Conservation (phyloP, 441 rosid genomes). For the Corymbia calophylla region DNA sequence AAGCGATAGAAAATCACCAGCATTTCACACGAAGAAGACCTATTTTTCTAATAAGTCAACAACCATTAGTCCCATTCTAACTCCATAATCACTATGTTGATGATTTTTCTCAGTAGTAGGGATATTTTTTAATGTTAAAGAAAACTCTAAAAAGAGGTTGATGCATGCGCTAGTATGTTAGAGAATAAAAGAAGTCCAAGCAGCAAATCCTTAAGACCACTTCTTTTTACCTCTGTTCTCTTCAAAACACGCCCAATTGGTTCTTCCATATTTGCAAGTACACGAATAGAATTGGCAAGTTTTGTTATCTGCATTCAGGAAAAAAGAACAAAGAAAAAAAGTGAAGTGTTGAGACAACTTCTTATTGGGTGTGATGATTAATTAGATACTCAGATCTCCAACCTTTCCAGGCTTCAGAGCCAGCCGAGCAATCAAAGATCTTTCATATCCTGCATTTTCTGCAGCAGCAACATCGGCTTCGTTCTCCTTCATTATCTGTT, state of each 20-base stretch:
- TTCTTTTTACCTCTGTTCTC: slow-evolving; percentile 75
- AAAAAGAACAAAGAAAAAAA: neutral
- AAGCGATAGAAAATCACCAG: neutral
- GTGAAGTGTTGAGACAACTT: neutral
- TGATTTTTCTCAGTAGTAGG: neutral
- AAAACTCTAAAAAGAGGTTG: neutral
- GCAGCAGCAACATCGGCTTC: slow-evolving; percentile 87
- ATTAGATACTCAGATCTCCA: slow-evolving; percentile 4
- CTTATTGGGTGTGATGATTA: neutral
- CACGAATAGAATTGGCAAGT: slow-evolving; percentile 77
- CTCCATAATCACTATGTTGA: neutral
- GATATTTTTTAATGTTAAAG: neutral
- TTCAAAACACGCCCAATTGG: slow-evolving; percentile 78
- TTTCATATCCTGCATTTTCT: slow-evolving; percentile 66
- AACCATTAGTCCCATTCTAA: neutral
- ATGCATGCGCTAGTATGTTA: neutral
- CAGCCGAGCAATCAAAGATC: slow-evolving; percentile 76
- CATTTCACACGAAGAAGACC: neutral
- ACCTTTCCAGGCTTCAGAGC: slow-evolving; percentile 91
- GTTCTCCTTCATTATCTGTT: slow-evolving; percentile 59
- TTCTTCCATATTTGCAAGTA: slow-evolving; percentile 95
- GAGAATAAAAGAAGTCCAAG: neutral
- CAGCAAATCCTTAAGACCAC: neutral
- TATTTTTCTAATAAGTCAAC: neutral
- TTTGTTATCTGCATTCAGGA: slow-evolving; percentile 51